Evolutionary conservation across 305 asterid genomes (phyloP), one percentile per base, ranked within the genome.

Genomic region (Lippia alba): DNA sequence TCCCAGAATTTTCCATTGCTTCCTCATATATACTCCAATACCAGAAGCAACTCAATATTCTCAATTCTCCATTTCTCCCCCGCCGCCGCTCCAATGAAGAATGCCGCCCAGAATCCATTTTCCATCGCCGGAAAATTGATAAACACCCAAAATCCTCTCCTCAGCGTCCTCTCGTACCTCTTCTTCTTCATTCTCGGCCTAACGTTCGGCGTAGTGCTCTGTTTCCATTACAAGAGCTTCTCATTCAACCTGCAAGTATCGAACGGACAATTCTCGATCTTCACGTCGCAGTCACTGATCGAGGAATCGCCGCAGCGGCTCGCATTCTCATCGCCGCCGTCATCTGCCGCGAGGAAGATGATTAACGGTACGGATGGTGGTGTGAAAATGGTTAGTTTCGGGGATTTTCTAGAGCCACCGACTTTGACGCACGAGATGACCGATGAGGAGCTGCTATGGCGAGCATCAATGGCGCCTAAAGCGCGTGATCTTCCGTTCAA

Each of bases 381-480:
- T 55, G 8, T 9, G n/a, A 6, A 36, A 36, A 20, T n/a, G 0
- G 56, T 33, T 6, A 64, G 69, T 73, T 50, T 66, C 46, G 60
- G 46, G 51, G 78, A 69, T 0, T 68, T 55, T 9, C 19, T 74
- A 18, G 32, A 61, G 67, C 74, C 78, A 20, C 79, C 81, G 11
- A 34, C 16, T 34, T 20, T 71, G 36, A 41, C 77, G 81, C 96
- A 90, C 55, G 86, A 73, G 6, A 77, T 92, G 95, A 67, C 36
- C 70, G 96, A 93, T 14, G 62, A 80, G 30, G 91, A 93, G 68
- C 84, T 93, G 56, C 18, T 89, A 12, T 83, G 90, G 96, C 79
- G 82, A 73, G 96, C 96, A 6, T 93, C 98, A 30, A 84, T 91
- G 91, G 61, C 41, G 46, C 96, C 96, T 0, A 86, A 69, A 18